Evolutionary conservation across 2,329 filamentous ascomycete genomes (phyloP).

Genomic region (Penicillium hesseltinei): DNA sequence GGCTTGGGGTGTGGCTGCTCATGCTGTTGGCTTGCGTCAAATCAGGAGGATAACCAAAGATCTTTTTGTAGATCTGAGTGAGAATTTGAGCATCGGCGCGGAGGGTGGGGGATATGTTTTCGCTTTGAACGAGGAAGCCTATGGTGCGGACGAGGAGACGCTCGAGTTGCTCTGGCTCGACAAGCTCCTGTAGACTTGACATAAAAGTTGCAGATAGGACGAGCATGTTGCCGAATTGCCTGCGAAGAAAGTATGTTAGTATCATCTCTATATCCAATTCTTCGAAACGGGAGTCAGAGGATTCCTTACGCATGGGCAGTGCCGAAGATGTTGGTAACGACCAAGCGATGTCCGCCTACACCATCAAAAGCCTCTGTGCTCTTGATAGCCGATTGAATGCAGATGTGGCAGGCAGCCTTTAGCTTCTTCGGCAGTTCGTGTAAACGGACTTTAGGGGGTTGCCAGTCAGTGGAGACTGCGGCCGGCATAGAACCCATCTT

Average conservation of each 20-base stretch:
- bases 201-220: constrained; percentile 80
- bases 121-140: constrained; percentile 67
- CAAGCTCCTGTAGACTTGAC: constrained; percentile 61
- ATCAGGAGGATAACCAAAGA: constrained; percentile 38
- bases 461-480: constrained; percentile 14
- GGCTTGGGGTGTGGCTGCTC: background rate
- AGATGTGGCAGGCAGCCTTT: background rate
- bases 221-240: constrained; percentile 95
- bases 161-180: constrained; percentile 57
- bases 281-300: background rate
- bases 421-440: constrained; percentile 44
- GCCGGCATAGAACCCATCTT: constrained; percentile 33
- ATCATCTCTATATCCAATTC: background rate
- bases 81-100: constrained; percentile 73
- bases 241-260: constrained; percentile 41
- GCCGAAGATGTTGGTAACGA: constrained; percentile 11
- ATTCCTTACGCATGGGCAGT: constrained; percentile 10
- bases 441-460: constrained; percentile 16
- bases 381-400: constrained; percentile 1
- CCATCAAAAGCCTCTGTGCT: constrained; percentile 10
- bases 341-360: constrained; percentile 3
- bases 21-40: background rate
- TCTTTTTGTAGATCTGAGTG: constrained; percentile 47
- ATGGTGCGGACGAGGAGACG: constrained; percentile 71
- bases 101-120: constrained; percentile 72